Base-by-base conservation (phyloP, 371 early-diverging fungal species). In the Rhizopus delemar region DNA sequence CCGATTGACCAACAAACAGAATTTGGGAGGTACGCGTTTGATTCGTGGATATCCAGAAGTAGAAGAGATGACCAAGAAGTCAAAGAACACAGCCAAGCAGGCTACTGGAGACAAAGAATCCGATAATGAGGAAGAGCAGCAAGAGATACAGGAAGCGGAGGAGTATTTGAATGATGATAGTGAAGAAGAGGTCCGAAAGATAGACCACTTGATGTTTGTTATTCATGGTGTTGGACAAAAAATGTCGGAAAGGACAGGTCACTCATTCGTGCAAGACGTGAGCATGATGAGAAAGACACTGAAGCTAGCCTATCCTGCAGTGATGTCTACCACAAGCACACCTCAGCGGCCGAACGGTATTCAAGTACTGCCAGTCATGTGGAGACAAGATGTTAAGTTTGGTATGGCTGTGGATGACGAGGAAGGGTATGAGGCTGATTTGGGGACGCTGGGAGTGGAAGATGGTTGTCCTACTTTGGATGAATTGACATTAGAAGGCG, bases 201-300 rank as follows among this genome's bases (percentile, higher is more conserved):
- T 92, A 53, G 85, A 90, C 51, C 93, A 92, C 68, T 57, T 93
- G 13, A 73, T 93, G 13, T 79, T 92, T 54, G 92, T 90, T 8
- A 84, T 92, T 60, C 92, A 92, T 63, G 83, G 87, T 5, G 87
- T 91, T 50, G 93, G 93, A 13, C 92, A 92, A 60, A 90, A 91
- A 53, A 78, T 93, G 48, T 83, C 88, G 28, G 90, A 91, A 60
- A 60, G 82, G 38, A 75, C 87, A 49, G 92, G 86, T 59, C 52
- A 86, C 54, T 88, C 84, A 53, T 90, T 91, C 70, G 85, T 90
- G 9, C 83, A 90, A 59, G 92, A 92, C 57, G 90, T 90, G 32
- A 83, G 86, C 60, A 68, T 82, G 5, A 73, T 92, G 56, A 81
- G 93, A 13, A 82, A 82, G 49, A 83, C 90, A 0, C 68, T 92